phyloP scores from a whole-genome alignment of 768 basidiomycete species.

The Lactarius vividus region DNA sequence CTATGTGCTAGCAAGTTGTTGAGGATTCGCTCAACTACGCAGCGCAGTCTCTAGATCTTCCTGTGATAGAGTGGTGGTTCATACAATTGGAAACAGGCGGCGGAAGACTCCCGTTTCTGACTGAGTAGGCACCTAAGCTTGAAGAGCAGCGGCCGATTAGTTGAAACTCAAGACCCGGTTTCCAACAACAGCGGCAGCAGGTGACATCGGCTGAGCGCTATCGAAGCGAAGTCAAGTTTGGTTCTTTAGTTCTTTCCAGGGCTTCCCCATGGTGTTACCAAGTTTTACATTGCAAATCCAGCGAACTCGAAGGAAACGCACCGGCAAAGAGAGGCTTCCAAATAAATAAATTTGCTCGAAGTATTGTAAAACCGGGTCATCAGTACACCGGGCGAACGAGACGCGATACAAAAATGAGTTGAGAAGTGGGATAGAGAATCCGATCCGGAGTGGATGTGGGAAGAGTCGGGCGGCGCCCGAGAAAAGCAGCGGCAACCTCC shows the following conservation, averaged over 20 bases:
- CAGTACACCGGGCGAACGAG: background rate
- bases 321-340: background rate
- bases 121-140: background rate
- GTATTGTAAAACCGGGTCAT: background rate
- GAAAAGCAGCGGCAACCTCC: background rate
- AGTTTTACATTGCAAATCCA: background rate
- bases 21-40: background rate
- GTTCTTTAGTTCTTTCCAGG: background rate
- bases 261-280: background rate
- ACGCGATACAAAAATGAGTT: background rate
- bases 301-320: too few relatives aligned
- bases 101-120: background rate
- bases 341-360: background rate
- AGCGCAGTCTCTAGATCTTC: background rate
- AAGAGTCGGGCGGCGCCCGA: background rate
- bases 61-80: background rate
- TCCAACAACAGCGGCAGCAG: background rate
- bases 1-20: background rate
- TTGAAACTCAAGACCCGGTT: background rate
- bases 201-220: background rate
- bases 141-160: background rate
- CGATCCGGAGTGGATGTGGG: background rate
- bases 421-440: background rate
- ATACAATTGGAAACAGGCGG: background rate
- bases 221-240: background rate